phyloP scores from a whole-genome alignment of 495 filamentous ascomycete genomes.

The Podospora sp. region DNA sequence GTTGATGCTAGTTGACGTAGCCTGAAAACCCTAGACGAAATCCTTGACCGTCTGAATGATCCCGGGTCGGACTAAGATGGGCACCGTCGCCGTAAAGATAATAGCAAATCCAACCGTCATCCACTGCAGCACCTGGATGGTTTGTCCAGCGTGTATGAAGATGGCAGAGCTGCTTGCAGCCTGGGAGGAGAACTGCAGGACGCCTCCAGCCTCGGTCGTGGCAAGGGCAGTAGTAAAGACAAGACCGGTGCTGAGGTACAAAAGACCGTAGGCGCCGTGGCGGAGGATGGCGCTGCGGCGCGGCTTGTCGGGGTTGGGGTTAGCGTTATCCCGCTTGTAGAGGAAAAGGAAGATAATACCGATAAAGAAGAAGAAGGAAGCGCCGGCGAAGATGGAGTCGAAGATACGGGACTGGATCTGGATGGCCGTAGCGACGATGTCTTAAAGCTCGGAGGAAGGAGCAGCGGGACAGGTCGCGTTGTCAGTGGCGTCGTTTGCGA shows the following conservation, averaged over 20 bases:
- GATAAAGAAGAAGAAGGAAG: slow-evolving; percentile 33
- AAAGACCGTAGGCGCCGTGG: slow-evolving; percentile 26
- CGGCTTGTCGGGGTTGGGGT: slow-evolving; percentile 21
- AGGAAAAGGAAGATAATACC: slow-evolving; percentile 35
- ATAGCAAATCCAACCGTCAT: slow-evolving; percentile 34
- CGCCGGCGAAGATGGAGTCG: slow-evolving; percentile 29
- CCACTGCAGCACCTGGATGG: slow-evolving; percentile 42
- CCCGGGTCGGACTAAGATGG: slow-evolving; percentile 22
- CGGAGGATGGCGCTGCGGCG: slow-evolving; percentile 26
- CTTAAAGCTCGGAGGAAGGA: slow-evolving; percentile 17
- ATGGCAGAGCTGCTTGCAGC: slow-evolving; percentile 22
- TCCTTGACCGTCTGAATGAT: not conserved
- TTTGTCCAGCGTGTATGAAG: slow-evolving; percentile 28
- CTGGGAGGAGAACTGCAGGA: slow-evolving; percentile 25
- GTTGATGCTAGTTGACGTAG: too few species aligned
- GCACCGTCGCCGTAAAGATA: slow-evolving; percentile 30
- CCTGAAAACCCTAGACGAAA: not conserved
- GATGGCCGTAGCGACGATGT: slow-evolving; percentile 30
- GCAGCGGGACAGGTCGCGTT: slow-evolving; percentile 1
- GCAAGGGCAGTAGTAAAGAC: slow-evolving; percentile 32
- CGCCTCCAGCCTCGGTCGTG: slow-evolving; percentile 28
- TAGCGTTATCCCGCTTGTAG: slow-evolving; percentile 23
- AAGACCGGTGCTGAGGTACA: slow-evolving; percentile 29
- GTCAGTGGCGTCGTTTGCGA: slow-evolving; percentile 7
- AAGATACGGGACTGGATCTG: slow-evolving; percentile 32